A percentile compares a stretch with the other conserved stretches of the same genome.
phyloP scores from a whole-genome alignment of 257 asterid species.

The Thymus mandschuricus region DNA sequence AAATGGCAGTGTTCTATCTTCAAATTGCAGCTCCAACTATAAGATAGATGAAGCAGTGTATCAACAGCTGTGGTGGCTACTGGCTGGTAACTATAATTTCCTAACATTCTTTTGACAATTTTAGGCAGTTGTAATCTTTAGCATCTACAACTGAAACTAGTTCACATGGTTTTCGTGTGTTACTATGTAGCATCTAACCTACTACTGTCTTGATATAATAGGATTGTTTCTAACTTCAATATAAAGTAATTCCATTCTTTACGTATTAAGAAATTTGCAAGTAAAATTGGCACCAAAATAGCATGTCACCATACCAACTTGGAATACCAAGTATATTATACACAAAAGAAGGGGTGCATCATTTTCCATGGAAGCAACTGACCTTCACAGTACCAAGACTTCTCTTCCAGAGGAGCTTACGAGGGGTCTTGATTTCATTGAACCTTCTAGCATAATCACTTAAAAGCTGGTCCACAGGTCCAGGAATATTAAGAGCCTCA shows the following conservation, averaged over 20 bases:
- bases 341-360: constrained; percentile 8
- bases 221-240: constrained; percentile 13
- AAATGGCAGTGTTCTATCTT: constrained; percentile 72
- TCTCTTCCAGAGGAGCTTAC: constrained; percentile 94
- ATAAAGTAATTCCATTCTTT: constrained; percentile 12
- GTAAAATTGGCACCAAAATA: constrained; percentile 21
- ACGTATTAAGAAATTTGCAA: constrained; percentile 21
- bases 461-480: constrained; percentile 65
- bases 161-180: constrained; percentile 16
- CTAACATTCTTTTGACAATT: constrained; percentile 17
- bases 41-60: constrained; percentile 1
- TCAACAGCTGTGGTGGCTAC: not conserved
- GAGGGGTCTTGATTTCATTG: constrained; percentile 92
- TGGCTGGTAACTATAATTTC: constrained; percentile 4
- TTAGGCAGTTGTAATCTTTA: constrained; percentile 15
- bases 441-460: constrained; percentile 83
- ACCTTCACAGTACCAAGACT: constrained; percentile 98
- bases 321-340: constrained; percentile 5
- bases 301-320: not conserved
- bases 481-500: constrained; percentile 77
- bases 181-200: constrained; percentile 7
- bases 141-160: not conserved
- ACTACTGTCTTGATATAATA: constrained; percentile 13
- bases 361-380: constrained; percentile 42
- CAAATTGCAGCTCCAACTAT: constrained; percentile 94